phyloP scores from a whole-genome alignment of 2,329 filamentous ascomycete species.

The Ophiostoma piceae region DNA sequence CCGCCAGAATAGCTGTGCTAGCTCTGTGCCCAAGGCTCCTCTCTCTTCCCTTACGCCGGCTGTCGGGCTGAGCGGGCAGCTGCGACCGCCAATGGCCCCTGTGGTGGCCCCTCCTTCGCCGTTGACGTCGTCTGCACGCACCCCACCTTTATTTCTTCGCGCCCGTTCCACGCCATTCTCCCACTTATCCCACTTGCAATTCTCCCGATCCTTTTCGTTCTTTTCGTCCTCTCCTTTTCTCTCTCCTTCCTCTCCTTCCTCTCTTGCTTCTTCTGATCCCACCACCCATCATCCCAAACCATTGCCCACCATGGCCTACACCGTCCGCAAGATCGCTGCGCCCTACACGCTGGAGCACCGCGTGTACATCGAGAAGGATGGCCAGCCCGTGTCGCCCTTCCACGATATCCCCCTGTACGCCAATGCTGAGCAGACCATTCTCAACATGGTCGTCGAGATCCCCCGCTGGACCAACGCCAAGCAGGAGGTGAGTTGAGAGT shows the following conservation, averaged over 20 bases:
- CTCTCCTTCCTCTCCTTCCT: slow-evolving; percentile 4
- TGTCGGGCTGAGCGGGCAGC: slow-evolving; percentile 6
- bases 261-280: slow-evolving; percentile 12
- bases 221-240: slow-evolving; percentile 1
- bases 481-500: slow-evolving; percentile 70
- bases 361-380: slow-evolving; percentile 97
- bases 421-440: slow-evolving; percentile 88
- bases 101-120: slow-evolving; percentile 11
- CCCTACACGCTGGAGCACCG: slow-evolving; percentile 95
- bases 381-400: slow-evolving; percentile 87
- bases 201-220: neutral
- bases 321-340: slow-evolving; percentile 78
- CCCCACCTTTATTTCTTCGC: slow-evolving; percentile 24
- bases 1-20: neutral
- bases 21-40: neutral
- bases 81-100: neutral
- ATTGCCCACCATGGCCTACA: slow-evolving; percentile 56
- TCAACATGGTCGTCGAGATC: slow-evolving; percentile 99
- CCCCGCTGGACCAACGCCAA: slow-evolving; percentile 99
- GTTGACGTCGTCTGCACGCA: slow-evolving; percentile 10
- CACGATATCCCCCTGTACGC: slow-evolving; percentile 98
- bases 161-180: slow-evolving; percentile 17
- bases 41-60: neutral
- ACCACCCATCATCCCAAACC: slow-evolving; percentile 23
- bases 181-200: slow-evolving; percentile 16